These are phyloP conservation scores for Epichloe gansuensis DNA, from an alignment of 2,329 filamentous ascomycete species.

Conservation along the genomic window DNA sequence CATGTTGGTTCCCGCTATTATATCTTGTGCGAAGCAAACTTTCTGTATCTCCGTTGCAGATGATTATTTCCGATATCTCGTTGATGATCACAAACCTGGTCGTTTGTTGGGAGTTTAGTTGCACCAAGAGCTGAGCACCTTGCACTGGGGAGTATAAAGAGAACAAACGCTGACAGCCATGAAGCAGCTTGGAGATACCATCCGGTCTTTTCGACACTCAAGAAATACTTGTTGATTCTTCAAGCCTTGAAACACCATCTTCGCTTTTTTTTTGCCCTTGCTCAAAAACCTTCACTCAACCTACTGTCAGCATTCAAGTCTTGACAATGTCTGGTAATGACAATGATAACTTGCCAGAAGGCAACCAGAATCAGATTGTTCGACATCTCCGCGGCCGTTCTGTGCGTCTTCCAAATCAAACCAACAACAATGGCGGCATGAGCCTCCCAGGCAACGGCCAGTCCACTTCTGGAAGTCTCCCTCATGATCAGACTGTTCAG, in stretches of 20 bases:
- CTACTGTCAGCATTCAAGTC: neutral
- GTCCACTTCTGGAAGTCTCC: neutral
- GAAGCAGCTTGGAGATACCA: neutral
- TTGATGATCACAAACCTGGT: neutral
- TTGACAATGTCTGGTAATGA: neutral
- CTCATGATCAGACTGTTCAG: neutral
- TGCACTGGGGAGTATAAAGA: neutral
- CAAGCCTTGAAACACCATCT: neutral
- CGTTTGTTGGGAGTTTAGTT: neutral
- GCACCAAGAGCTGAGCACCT: neutral
- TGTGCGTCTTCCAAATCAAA: neutral
- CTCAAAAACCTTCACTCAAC: neutral
- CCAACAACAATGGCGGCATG: neutral
- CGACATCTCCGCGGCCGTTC: neutral
- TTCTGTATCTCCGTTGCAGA: neutral
- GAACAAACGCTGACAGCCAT: neutral
- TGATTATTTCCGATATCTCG: neutral
- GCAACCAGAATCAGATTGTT: neutral
- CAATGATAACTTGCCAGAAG: neutral
- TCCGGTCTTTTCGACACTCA: neutral
- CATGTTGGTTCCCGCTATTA: neutral
- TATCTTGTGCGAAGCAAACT: conserved; percentile 1
- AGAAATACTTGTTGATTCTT: neutral
- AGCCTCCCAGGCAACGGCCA: neutral
- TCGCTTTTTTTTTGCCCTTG: neutral